A percentile compares a stretch with the other conserved stretches of the same genome.
Conservation (phyloP, 495 filamentous ascomycete genomes). For the Podospora tetraspora region DNA sequence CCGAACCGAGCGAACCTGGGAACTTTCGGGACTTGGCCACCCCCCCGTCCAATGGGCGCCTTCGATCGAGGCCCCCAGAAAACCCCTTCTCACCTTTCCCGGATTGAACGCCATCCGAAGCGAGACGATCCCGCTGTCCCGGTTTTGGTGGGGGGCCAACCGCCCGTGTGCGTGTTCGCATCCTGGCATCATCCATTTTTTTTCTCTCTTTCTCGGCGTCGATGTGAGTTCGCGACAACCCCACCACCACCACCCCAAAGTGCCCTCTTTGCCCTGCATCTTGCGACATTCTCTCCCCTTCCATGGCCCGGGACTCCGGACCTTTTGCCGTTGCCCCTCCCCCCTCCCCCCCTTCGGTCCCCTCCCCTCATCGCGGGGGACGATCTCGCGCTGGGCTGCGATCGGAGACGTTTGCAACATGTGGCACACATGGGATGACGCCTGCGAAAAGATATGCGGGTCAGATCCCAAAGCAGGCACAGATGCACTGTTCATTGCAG, state of each 20-base stretch:
- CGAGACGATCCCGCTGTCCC: constrained; percentile 10
- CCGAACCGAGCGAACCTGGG: constrained; percentile 1
- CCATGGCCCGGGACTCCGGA: not conserved
- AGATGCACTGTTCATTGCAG: not conserved
- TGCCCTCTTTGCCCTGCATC: not conserved
- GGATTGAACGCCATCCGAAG: constrained; percentile 17
- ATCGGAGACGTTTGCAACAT: not conserved
- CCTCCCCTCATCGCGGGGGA: not conserved
- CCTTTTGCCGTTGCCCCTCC: no score
- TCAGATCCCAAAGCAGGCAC: not conserved
- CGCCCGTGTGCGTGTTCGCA: not conserved
- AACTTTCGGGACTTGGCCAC: constrained; percentile 2
- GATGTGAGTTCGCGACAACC: not conserved
- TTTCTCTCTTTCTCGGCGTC: not conserved
- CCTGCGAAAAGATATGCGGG: not conserved
- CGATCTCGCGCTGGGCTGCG: no score
- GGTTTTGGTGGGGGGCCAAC: constrained; percentile 2
- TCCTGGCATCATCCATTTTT: not conserved
- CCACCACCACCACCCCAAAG: not conserved
- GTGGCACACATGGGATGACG: not conserved
- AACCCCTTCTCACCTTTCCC: constrained; percentile 2
- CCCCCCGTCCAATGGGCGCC: not conserved
- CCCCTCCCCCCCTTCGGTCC: not conserved
- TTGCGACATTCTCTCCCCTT: not conserved
- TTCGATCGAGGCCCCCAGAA: not conserved